Percentiles rank a stretch among this genome's conserved stretches.
Evolutionary conservation across 75 land plant genomes (phyloP).

Genomic region (Azolla pinnata): DNA sequence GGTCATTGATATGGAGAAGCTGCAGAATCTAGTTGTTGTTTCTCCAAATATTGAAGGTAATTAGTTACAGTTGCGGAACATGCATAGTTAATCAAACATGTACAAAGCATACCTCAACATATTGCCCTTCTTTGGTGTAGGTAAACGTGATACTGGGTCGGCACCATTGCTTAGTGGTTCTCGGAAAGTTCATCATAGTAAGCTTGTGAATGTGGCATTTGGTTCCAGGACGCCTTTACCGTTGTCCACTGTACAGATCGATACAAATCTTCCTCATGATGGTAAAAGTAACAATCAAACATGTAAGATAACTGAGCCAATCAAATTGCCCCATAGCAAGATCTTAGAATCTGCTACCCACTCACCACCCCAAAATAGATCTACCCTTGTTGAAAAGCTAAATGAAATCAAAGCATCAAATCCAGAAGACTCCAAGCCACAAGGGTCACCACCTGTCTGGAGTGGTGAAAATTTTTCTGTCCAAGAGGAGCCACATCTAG

Average conservation of each 20-base stretch:
- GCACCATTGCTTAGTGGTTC: background rate
- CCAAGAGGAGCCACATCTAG: constrained; percentile 2
- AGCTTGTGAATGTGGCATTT: constrained; percentile 24
- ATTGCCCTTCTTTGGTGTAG: background rate
- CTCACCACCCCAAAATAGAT: background rate
- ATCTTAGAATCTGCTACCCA: no score
- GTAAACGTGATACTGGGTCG: background rate
- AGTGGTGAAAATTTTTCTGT: constrained; percentile 4
- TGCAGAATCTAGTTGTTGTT: constrained; percentile 7
- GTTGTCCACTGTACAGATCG: constrained; percentile 14
- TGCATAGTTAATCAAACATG: no score
- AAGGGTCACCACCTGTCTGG: background rate
- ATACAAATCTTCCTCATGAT: constrained; percentile 23
- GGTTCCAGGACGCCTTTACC: constrained; percentile 28
- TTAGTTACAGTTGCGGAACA: no score
- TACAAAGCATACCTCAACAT: background rate
- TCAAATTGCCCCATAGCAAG: no score
- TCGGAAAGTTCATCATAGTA: background rate
- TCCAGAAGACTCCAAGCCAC: background rate
- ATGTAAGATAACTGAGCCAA: no score
- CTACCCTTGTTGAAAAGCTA: background rate
- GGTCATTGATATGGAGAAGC: constrained; percentile 19
- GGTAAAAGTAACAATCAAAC: no score
- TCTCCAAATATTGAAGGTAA: constrained; percentile 1
- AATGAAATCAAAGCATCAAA: background rate